Percentiles rank a stretch among this genome's conserved stretches.
These are phyloP conservation scores for Akebia trifoliata DNA, from an alignment of 164 flowering plant species.

Conservation along the genomic window DNA sequence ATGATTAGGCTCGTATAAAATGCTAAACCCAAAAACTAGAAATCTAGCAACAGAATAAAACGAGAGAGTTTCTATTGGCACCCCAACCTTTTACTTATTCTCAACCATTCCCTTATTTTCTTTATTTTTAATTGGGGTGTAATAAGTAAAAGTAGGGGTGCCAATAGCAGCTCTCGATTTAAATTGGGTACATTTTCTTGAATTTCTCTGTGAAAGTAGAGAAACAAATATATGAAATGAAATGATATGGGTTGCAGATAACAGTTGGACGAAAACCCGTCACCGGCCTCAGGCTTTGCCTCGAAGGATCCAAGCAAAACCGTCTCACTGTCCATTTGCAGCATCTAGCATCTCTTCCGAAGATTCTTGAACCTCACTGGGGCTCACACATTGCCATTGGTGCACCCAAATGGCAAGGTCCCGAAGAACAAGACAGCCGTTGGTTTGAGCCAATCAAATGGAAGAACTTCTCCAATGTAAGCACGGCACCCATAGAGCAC, in stretches of 20 bases:
- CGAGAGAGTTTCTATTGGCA: no score
- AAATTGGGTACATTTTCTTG: background rate
- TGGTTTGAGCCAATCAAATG: slow-evolving; percentile 98
- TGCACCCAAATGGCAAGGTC: slow-evolving; percentile 95
- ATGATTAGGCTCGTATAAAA: background rate
- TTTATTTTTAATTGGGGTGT: no score
- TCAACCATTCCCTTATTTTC: no score
- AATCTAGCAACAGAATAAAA: no score
- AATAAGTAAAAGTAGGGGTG: no score
- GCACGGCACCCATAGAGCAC: slow-evolving; percentile 93
- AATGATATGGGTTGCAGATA: slow-evolving; percentile 45
- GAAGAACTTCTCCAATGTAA: slow-evolving; percentile 97
- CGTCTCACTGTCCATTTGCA: slow-evolving; percentile 81
- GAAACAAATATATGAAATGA: background rate
- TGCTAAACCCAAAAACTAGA: no score
- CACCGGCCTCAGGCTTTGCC: slow-evolving; percentile 80
- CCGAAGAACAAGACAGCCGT: slow-evolving; percentile 97
- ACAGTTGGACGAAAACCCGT: slow-evolving; percentile 97
- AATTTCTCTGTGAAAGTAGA: background rate
- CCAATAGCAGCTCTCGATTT: no score
- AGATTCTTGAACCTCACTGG: slow-evolving; percentile 95
- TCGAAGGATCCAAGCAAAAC: slow-evolving; percentile 85
- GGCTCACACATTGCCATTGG: slow-evolving; percentile 87
- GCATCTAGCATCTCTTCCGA: slow-evolving; percentile 87
- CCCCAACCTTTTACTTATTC: no score